Base-by-base conservation (phyloP, 2,329 filamentous ascomycete species). In the Xylaria polymorpha region DNA sequence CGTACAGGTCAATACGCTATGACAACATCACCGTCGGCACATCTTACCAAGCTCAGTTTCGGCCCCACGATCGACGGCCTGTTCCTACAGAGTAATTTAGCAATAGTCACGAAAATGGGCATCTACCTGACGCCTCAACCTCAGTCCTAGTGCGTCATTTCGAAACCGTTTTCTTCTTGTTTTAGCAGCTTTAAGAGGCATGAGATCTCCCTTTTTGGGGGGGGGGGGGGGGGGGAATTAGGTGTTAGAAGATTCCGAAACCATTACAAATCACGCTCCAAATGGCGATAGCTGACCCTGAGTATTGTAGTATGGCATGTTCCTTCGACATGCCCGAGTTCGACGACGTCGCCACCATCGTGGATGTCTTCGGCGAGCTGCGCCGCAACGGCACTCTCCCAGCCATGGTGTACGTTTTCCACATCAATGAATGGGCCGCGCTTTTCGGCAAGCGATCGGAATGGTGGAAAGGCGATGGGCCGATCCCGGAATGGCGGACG, bases 31-130 rank as follows among this genome's bases (percentile, higher is more conserved):
- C 78, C 80, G 1, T 82, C 80, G 0, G 78, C 81, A 20, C 78
- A 80, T 57, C 71, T 79, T 0, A 81, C 80, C 51, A 79, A 80
- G 63, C 77, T 80, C 67, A 79, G 77, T 7, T 84, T 82, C 67
- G 81, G 82, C 0, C 82, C 82, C 5, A 79, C 79, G 0, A 77
- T 83, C 48, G 82, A 84, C 58, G 83, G 84, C 0, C 80, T 88
- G 2, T 88, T 88, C 73, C 76, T 84, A 1, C 85, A 88, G 73
- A 83, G 81, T 15, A 87, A 86, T 65, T 78, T 87, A 7, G 86
- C 85, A 2, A 83, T 88, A 32, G 84, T 87, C 5, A 85, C 84
- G 4, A 88, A 88, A 74, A 84, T 88, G 79, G 85, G 85, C 0
- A 81, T 88, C 61, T 79, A 78, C 72, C 66, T 82, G 60, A 80